Evolutionary conservation across 164 flowering plant species (phyloP).

Genomic region (Euptelea pleiosperma): DNA sequence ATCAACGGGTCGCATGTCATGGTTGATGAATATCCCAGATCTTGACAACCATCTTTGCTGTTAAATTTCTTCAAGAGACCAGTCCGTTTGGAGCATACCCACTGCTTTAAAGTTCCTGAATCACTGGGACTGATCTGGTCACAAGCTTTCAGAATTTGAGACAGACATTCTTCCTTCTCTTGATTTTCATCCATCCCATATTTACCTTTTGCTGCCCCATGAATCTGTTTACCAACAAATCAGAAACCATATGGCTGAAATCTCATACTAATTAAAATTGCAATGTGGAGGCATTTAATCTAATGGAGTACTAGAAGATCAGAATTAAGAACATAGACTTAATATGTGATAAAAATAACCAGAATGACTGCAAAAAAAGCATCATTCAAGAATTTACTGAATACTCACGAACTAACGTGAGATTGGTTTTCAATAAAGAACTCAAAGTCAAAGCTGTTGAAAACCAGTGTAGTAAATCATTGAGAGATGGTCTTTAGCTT

Average conservation of each 20-base stretch:
- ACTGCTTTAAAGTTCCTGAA: constrained; percentile 38
- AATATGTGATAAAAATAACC: background rate
- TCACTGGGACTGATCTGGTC: constrained; percentile 29
- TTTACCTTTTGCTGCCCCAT: constrained; percentile 19
- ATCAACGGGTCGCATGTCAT: constrained; percentile 16
- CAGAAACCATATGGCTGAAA: constrained; percentile 10
- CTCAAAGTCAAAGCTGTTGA: background rate
- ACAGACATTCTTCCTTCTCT: constrained; percentile 24
- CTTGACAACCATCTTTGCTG: constrained; percentile 21
- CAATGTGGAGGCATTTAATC: background rate
- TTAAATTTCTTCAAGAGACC: constrained; percentile 37
- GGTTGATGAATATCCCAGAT: constrained; percentile 16
- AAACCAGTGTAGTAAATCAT: too few relatives aligned
- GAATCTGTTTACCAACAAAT: constrained; percentile 34
- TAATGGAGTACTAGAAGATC: background rate
- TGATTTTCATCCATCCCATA: constrained; percentile 19
- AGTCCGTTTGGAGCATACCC: constrained; percentile 59
- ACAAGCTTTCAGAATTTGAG: constrained; percentile 20
- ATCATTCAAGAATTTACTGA: too few relatives aligned
- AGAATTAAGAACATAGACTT: background rate
- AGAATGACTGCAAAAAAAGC: background rate
- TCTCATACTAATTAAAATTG: constrained; percentile 7
- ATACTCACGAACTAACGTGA: too few relatives aligned
- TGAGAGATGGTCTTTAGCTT: too few relatives aligned
- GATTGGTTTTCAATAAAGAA: background rate